Percentiles rank a stretch among this genome's conserved stretches.
These are phyloP conservation scores for Austroboletus eburneus DNA, from an alignment of 768 basidiomycete genomes.

Conservation along the genomic window DNA sequence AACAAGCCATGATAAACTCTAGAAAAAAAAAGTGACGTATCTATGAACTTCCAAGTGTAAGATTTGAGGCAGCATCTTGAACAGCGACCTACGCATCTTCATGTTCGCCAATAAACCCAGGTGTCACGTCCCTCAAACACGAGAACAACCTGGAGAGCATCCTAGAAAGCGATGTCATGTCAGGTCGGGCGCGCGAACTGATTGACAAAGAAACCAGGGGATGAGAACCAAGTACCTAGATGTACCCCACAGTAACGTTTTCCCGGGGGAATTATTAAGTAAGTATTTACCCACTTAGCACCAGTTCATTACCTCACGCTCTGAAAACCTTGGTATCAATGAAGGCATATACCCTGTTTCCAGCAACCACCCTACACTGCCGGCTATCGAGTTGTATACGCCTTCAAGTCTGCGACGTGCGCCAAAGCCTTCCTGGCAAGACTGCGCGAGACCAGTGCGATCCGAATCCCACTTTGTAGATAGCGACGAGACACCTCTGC, in stretches of 20 bases:
- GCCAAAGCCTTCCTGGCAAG: constrained; percentile 23
- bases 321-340: no score
- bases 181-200: constrained; percentile 28
- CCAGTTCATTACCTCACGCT: no score
- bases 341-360: no score
- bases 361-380: no score
- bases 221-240: neutral
- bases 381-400: no score
- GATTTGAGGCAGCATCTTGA: constrained; percentile 6
- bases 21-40: neutral
- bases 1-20: no score
- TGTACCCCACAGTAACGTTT: no score
- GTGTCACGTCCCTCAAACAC: constrained; percentile 32
- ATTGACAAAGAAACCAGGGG: constrained; percentile 35
- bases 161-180: constrained; percentile 25
- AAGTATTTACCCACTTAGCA: no score
- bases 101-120: constrained; percentile 28
- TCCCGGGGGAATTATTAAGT: no score
- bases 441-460: no score
- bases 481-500: constrained; percentile 40
- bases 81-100: constrained; percentile 29
- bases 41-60: neutral
- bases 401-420: no score
- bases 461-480: constrained; percentile 51
- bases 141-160: constrained; percentile 39